Evolutionary conservation across 2,329 filamentous ascomycete genomes (phyloP).

Genomic region (Hymenoscyphus repandus): DNA sequence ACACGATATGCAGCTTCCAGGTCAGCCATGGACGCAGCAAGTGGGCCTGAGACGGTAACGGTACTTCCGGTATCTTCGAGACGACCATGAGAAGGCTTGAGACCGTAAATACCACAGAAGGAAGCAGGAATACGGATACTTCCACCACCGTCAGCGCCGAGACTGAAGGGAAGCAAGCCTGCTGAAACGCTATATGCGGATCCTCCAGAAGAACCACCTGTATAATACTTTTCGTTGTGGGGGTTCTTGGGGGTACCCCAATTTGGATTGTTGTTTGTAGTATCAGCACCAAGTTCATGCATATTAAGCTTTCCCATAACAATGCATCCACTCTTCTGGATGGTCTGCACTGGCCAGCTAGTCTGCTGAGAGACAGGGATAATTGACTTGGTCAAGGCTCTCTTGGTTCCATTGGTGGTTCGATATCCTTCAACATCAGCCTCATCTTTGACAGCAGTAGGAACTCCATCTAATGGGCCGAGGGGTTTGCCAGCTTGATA

Average conservation of each 20-base stretch:
- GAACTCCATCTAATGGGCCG: constrained; percentile 73
- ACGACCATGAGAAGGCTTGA: constrained; percentile 74
- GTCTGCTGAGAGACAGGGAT: constrained; percentile 61
- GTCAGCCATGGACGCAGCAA: constrained; percentile 71
- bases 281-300: constrained; percentile 78
- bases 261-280: constrained; percentile 79
- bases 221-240: constrained; percentile 66
- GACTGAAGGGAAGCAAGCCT: constrained; percentile 56
- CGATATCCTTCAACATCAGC: constrained; percentile 68
- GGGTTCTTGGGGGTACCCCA: constrained; percentile 79
- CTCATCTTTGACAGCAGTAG: constrained; percentile 81
- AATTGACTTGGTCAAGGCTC: constrained; percentile 80
- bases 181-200: constrained; percentile 78
- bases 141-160: constrained; percentile 84
- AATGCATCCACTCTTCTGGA: constrained; percentile 60
- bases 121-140: constrained; percentile 44
- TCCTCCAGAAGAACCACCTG: constrained; percentile 87
- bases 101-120: constrained; percentile 55
- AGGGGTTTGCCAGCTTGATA: constrained; percentile 63
- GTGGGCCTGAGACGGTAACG: constrained; percentile 64
- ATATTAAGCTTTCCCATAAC: constrained; percentile 77
- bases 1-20: constrained; percentile 77
- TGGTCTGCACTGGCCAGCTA: constrained; percentile 64
- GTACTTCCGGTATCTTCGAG: constrained; percentile 50
- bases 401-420: constrained; percentile 51